Evolutionary conservation across 2,329 filamentous ascomycete species (phyloP), one percentile per base, ranked within the genome.

Genomic region (Elsinoe ampelina): DNA sequence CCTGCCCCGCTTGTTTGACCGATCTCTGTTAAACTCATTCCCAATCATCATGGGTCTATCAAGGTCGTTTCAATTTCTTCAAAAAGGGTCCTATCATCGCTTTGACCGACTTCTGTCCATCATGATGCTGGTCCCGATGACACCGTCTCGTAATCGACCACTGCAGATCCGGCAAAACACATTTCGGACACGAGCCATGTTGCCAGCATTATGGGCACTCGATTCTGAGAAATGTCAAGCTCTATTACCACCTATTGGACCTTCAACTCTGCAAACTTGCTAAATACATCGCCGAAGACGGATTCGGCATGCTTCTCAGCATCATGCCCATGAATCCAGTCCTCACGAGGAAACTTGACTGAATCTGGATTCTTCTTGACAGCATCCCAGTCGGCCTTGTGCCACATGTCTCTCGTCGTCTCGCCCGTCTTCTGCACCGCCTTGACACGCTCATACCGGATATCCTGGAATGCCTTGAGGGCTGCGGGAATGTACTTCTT

Each of bases 341-440:
- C 62, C 60, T 78, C 75, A 34, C 76, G 68, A 3, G 73, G 67
- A 54, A 78, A 62, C 45, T 74, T 68, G 57, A 80, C 75, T 41
- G 70, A 74, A 57, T 72, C 66, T 1, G 74, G 75, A 50, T 75
- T 65, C 57, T 71, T 67, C 63, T 71, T 72, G 19, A 75, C 76
- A 35, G 70, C 70, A 38, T 69, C 69, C 70, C 73, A 78, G 63
- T 77, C 73, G 3, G 75, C 76, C 63, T 75, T 76, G 66, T 79
- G 77, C 76, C 76, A 79, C 67, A 75, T 74, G 41, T 61, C 59
- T 36, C 59, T 42, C 3, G 58, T 59, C 30, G 51, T 58, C 38
- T 58, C 55, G 43, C 59, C 59, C 12, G 59, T 58, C 51, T 57
- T 57, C 30, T 60, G 59, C 13, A 58, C 59, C 8, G 48, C 50